Base-by-base conservation (phyloP, 768 basidiomycete species). In the Calocybe cyanea region DNA sequence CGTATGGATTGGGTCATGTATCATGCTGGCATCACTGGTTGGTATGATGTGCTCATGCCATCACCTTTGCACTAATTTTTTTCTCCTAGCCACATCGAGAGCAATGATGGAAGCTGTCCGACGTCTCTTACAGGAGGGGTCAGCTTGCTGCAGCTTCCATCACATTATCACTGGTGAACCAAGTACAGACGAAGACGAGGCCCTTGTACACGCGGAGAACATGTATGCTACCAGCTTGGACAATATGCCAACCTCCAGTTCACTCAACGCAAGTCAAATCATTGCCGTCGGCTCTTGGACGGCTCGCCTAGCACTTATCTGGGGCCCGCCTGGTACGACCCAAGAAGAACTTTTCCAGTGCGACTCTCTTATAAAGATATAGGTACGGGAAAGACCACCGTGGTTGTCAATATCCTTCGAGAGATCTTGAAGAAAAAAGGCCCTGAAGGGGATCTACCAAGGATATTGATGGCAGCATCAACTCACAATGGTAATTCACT, bases 381-480 rank as follows among this genome's bases (percentile, higher is more conserved):
- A 84, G 83, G 83, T 0, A 86, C 83, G 0, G 83, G 84, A 28
- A 86, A 85, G 59, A 85, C 83, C 0, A 84, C 81, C 0, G 83
- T 85, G 0, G 81, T 85, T 4, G 72, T 85, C 2, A 72, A 80
- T 49, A 80, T 84, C 21, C 66, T 85, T 13, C 64, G 66, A 17
- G 67, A 66, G 39, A 59, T 78, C 43, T 49, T 73, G 51, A 57
- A 61, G 44, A 55, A 52, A 23, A 28, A 11, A 28, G 5, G 6
- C 11, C 25, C 25, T 11, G 25, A 28, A 6, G 25, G 25, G 11
- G 54, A 50, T 34, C 59, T 59, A 34, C 69, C 66, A 7, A 81
- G 76, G 53, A 77, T 85, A 19, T 64, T 85, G 19, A 82, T 85
- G 81, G 81, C 82, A 0, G 83, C 83, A 0, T 85, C 84, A 0